phyloP scores from a whole-genome alignment of 78 protist species.

The Tieghemostelium lacteum region DNA sequence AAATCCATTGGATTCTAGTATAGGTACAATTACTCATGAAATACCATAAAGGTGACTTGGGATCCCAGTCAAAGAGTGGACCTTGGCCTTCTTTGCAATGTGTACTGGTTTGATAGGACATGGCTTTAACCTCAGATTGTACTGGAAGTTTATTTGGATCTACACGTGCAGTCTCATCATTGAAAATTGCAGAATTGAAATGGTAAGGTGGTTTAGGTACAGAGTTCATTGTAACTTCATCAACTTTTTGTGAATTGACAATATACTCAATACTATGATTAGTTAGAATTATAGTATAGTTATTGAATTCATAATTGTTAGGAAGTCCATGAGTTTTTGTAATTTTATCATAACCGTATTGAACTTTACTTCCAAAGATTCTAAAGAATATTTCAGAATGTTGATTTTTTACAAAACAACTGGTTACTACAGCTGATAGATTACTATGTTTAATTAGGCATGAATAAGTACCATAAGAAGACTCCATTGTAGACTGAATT shows the following conservation, averaged over 20 bases:
- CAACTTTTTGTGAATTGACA: slow-evolving; percentile 10
- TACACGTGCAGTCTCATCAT: background rate
- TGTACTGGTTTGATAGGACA: background rate
- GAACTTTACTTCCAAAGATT: background rate
- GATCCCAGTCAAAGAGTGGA: background rate
- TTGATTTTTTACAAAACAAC: slow-evolving; percentile 8
- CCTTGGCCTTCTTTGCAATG: background rate
- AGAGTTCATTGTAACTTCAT: too few species aligned
- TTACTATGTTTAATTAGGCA: background rate
- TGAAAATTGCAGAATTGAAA: background rate
- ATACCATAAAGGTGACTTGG: too few species aligned
- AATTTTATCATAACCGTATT: background rate
- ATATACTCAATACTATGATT: background rate
- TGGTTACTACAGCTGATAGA: background rate
- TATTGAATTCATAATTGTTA: too few species aligned
- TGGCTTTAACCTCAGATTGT: background rate
- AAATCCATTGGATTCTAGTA: background rate
- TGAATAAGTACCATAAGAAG: slow-evolving; percentile 3
- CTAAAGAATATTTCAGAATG: slow-evolving; percentile 4
- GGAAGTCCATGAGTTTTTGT: slow-evolving; percentile 1
- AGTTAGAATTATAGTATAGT: background rate
- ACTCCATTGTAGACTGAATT: background rate
- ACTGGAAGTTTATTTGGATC: slow-evolving; percentile 7
- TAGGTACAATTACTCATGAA: slow-evolving; percentile 17
- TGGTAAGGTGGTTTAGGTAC: slow-evolving; percentile 16